Base-by-base conservation (phyloP, 352 stramenopile genomes). In the Phytophthora quininea region DNA sequence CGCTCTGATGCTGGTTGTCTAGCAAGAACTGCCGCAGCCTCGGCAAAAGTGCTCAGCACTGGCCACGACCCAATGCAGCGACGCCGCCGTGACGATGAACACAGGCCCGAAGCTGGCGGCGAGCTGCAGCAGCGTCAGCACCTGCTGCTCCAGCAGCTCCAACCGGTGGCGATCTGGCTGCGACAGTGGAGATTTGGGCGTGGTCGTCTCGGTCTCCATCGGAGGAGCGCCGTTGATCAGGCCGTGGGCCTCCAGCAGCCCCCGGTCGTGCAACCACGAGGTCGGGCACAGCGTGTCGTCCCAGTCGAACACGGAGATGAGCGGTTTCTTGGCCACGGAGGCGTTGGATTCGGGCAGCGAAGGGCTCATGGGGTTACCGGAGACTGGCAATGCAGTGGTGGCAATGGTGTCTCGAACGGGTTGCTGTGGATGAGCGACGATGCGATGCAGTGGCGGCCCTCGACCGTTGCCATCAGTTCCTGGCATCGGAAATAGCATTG, bases 281-380 rank as follows among this genome's bases (percentile, higher is more conserved):
- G 77, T 84, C 6, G 81, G 81, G 35, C 81, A 90, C 5, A 90
- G 69, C 29, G 81, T 90, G 69, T 90, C 81, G 40, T 90, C 81
- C 81, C 81, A 90, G 64, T 90, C 81, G 31, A 90, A 86, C 32
- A 90, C 69, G 0, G 74, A 77, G 19, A 86, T 45, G 27, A 79
- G 48, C 15, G 69, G 76, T 29, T 65, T 66, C 56, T 75, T 74
- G 40, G 62, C 35, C 15, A 43, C 37, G 50, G 48, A 29, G 6
- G 38, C 19, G 29, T 51, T 19, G 8, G 3, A 3, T 46, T 10
- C 10, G 1, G 50, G 4, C 50, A 45, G 14, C 15, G 50, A 9
- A 56, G 50, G 29, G 43, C 43, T 49, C 19, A 11, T 40, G 35
- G 10, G 6, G 35, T 11, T 40, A 11, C 35, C 35, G 10, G 47